Conservation (phyloP, 2,329 filamentous ascomycete genomes). For the Colletotrichum lentis region DNA sequence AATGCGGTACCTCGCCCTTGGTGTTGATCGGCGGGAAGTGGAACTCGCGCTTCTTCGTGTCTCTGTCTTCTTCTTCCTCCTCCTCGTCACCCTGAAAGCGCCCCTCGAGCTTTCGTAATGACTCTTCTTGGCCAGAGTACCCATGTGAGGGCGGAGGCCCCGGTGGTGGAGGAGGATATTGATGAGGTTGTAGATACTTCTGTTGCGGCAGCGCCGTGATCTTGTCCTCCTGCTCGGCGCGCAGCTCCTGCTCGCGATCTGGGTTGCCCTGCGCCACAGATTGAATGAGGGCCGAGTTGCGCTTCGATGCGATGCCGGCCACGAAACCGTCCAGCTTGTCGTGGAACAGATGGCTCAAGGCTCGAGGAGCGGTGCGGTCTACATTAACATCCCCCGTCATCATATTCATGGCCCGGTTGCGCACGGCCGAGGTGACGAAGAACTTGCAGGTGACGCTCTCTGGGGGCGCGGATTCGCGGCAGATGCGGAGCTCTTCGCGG, state of each 20-base stretch:
- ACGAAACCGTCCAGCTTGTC: constrained; percentile 90
- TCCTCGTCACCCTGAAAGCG: constrained; percentile 55
- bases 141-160: constrained; percentile 46
- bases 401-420: constrained; percentile 50
- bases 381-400: constrained; percentile 40
- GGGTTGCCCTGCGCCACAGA: constrained; percentile 82
- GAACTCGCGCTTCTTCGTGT: constrained; percentile 55
- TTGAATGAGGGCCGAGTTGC: constrained; percentile 83
- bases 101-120: constrained; percentile 60
- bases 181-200: constrained; percentile 67
- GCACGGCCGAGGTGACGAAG: constrained; percentile 84
- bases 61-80: constrained; percentile 52
- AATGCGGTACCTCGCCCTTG: constrained; percentile 62
- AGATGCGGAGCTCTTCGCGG: constrained; percentile 91
- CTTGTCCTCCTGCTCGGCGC: constrained; percentile 82
- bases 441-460: constrained; percentile 93
- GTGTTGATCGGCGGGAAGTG: constrained; percentile 65
- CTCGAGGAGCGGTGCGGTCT: constrained; percentile 63
- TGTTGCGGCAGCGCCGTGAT: constrained; percentile 81
- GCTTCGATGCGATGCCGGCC: constrained; percentile 84
- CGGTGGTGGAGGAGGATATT: constrained; percentile 44
- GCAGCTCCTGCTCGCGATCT: constrained; percentile 80
- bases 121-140: constrained; percentile 54
- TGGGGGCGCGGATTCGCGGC: constrained; percentile 85
- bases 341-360: constrained; percentile 79